Base-by-base conservation (phyloP, 2,329 filamentous ascomycete genomes). In the Sporothrix luriei region DNA sequence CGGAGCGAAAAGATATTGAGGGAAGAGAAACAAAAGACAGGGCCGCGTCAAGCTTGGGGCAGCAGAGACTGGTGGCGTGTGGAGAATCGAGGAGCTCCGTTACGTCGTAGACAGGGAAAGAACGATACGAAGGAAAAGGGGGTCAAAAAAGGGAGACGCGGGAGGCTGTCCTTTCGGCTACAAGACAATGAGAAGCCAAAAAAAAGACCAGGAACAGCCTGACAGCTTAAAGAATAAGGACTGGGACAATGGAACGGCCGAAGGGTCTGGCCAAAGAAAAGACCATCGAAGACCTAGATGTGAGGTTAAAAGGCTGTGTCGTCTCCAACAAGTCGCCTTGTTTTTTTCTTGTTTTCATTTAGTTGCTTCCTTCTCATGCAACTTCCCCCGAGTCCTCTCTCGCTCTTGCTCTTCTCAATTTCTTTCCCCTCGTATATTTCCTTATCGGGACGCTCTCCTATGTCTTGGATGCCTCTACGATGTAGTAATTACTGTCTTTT, bases 321-420 rank as follows among this genome's bases (percentile, higher is more conserved):
- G 43, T 51, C 46, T 57, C 69, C 72, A 55, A 69, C 59, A 72
- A 71, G 55, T 52, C 69, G 51, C 51, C 68, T 55, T 73, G 70
- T 70, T 71, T 66, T 66, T 66, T 72, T 68, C 69, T 54, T 73
- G 67, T 71, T 71, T 69, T 67, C 14, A 33, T 55, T 24, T 26
- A 9, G 40, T 21, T 29, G 54, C 66, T 21, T 24, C 24, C 43
- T 62, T 49, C 61, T 29, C 61, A 33, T 43, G 61, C 43, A 64
- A 24, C 61, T 64, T 64, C 59, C 59, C 43, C 57, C 46, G 38
- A 62, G 38, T n/a, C 43, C 14, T 49, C 40, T 33, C 16, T 49
- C 24, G 61, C 57, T 62, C 38, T 26, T 62, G 67, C 51, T 66
- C 40, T 24, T 55, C 59, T 67, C 62, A 6, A 55, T 68, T 61